These are phyloP conservation scores for Ogataea paraovalis DNA, from an alignment of 805 yeast species.

Conservation along the genomic window DNA sequence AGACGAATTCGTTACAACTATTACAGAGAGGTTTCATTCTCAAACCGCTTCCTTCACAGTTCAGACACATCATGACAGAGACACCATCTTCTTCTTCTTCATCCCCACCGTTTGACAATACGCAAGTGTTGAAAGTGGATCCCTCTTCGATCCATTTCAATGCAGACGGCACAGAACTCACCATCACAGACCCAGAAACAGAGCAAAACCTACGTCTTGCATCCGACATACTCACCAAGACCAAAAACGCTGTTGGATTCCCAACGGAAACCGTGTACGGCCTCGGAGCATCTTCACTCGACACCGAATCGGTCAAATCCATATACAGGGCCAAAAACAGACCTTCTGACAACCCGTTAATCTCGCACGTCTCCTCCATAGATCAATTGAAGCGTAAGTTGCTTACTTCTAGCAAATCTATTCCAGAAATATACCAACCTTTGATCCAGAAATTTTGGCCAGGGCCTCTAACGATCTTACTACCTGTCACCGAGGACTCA, in stretches of 20 bases:
- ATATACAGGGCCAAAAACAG: conserved; percentile 88
- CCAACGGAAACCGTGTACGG: conserved; percentile 99
- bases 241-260: conserved; percentile 73
- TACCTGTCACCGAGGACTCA: conserved; percentile 51
- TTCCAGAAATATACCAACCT: conserved; percentile 66
- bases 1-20: not conserved
- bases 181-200: conserved; percentile 51
- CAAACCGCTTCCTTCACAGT: not conserved
- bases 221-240: conserved; percentile 45
- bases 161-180: conserved; percentile 30
- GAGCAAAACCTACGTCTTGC: conserved; percentile 52
- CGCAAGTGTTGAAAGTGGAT: conserved; percentile 52
- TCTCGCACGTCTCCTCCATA: conserved; percentile 79
- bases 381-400: conserved; percentile 65
- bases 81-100: not conserved
- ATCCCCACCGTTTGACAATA: conserved; percentile 19
- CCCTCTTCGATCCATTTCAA: conserved; percentile 48
- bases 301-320: conserved; percentile 64
- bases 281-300: conserved; percentile 80
- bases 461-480: conserved; percentile 85
- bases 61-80: not conserved
- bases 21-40: not conserved
- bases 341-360: conserved; percentile 93
- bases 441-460: conserved; percentile 84
- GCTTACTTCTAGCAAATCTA: conserved; percentile 36